Evolutionary conservation across 1,139 yeast genomes (phyloP).

Genomic region (Magnusiomyces fungicola): DNA sequence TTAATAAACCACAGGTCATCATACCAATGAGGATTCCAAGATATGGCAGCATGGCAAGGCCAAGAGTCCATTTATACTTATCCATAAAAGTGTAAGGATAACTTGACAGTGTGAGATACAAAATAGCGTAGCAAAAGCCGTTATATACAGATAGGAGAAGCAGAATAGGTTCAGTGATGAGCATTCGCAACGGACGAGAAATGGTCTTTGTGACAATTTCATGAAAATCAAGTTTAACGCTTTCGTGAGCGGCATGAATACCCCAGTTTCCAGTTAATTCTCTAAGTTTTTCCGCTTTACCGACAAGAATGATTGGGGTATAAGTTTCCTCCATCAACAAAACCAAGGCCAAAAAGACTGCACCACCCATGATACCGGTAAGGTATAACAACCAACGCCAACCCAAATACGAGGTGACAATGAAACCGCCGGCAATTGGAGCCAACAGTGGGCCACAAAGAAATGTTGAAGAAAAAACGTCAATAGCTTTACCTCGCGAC

Average conservation of each 20-base stretch:
- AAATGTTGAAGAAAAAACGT: conserved; percentile 57
- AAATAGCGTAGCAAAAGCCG: conserved; percentile 77
- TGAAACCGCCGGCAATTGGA: conserved; percentile 45
- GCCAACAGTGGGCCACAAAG: conserved; percentile 72
- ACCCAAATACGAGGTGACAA: conserved; percentile 35
- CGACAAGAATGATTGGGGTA: conserved; percentile 36
- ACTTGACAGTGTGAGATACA: conserved; percentile 73
- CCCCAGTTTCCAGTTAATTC: conserved; percentile 61
- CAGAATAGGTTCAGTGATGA: conserved; percentile 65
- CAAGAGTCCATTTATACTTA: conserved; percentile 46
- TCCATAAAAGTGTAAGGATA: conserved; percentile 63
- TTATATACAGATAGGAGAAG: conserved; percentile 64
- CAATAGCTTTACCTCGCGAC: conserved; percentile 61
- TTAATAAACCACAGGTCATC: conserved; percentile 22
- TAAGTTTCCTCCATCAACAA: conserved; percentile 45
- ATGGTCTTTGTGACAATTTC: conserved; percentile 57
- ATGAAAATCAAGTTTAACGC: conserved; percentile 46
- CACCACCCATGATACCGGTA: conserved; percentile 43
- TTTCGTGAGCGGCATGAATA: conserved; percentile 78
- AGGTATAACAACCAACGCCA: conserved; percentile 58
- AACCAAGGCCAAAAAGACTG: conserved; percentile 31
- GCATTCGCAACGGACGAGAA: conserved; percentile 62
- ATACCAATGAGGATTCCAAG: conserved; percentile 46
- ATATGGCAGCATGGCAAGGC: conserved; percentile 47
- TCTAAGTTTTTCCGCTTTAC: conserved; percentile 42